Percentiles rank a stretch among this genome's conserved stretches.
phyloP scores from a whole-genome alignment of 768 basidiomycete genomes.

The Mycena crocata region DNA sequence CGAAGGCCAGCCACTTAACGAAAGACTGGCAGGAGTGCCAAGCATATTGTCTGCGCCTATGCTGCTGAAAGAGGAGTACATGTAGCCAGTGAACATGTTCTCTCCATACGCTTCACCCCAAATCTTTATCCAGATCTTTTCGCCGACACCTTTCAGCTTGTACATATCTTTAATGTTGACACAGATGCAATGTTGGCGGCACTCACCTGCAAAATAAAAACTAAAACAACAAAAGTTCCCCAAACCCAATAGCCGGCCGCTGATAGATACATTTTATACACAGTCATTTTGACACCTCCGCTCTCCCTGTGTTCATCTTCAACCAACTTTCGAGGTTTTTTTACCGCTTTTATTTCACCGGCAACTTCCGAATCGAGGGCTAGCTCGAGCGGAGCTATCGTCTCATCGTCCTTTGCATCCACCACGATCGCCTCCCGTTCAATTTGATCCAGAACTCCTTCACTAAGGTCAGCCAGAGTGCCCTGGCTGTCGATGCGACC shows the following conservation, averaged over 20 bases:
- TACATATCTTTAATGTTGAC: no score
- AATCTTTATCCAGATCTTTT: constrained; percentile 79
- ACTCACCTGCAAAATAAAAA: constrained; percentile 57
- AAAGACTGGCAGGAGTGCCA: neutral
- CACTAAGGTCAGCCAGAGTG: constrained; percentile 68
- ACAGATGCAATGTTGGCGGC: no score
- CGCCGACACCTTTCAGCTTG: constrained; percentile 63
- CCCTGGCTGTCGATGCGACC: constrained; percentile 85
- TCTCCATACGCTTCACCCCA: constrained; percentile 29
- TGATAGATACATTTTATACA: constrained; percentile 75
- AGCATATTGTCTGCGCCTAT: neutral
- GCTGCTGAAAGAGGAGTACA: neutral
- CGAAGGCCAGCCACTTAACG: constrained; percentile 52
- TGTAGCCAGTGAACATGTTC: neutral
- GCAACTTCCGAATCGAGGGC: constrained; percentile 28
- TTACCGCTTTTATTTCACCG: constrained; percentile 44
- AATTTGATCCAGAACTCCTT: constrained; percentile 76
- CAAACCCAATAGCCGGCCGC: constrained; percentile 83
- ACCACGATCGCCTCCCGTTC: constrained; percentile 60
- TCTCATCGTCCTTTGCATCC: constrained; percentile 61
- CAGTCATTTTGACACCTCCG: constrained; percentile 85
- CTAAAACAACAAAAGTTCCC: constrained; percentile 60
- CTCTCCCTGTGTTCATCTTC: constrained; percentile 86
- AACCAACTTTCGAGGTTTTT: constrained; percentile 78
- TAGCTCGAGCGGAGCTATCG: constrained; percentile 44